Conservation (phyloP, 768 basidiomycete genomes). For the Leccinum ochraceum region DNA sequence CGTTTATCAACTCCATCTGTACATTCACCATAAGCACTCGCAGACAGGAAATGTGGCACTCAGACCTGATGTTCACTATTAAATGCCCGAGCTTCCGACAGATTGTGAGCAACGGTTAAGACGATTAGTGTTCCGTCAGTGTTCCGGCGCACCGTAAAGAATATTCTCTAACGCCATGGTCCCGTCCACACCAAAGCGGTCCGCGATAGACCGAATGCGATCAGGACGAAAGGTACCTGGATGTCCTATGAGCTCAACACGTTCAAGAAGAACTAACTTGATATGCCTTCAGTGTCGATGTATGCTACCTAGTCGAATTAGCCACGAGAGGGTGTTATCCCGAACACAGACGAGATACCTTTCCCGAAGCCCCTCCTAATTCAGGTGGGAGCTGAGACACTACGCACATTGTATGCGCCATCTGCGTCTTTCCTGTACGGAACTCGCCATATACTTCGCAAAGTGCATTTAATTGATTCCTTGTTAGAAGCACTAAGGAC, state of each 20-base stretch:
- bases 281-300: slow-evolving; percentile 80
- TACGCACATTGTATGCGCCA: slow-evolving; percentile 95
- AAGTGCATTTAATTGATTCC: background rate
- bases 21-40: slow-evolving; percentile 7
- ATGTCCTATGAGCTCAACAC: slow-evolving; percentile 23
- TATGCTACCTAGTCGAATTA: slow-evolving; percentile 68
- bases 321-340: slow-evolving; percentile 4
- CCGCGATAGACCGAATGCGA: slow-evolving; percentile 86
- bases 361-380: slow-evolving; percentile 88
- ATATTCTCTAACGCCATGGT: slow-evolving; percentile 87
- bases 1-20: slow-evolving; percentile 90
- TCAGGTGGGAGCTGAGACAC: slow-evolving; percentile 86
- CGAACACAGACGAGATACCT: slow-evolving; percentile 43
- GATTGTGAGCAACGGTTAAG: slow-evolving; percentile 9
- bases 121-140: background rate
- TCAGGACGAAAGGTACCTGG: slow-evolving; percentile 96
- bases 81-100: slow-evolving; percentile 70
- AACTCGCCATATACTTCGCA: slow-evolving; percentile 89
- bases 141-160: slow-evolving; percentile 64
- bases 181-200: slow-evolving; percentile 91
- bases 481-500: background rate
- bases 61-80: slow-evolving; percentile 89
- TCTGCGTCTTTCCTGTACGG: slow-evolving; percentile 93
- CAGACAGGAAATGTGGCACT: background rate
- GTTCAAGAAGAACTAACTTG: background rate